phyloP scores from a whole-genome alignment of 805 yeast species.

The fission yeast (Schizosaccharomyces pombe) region DNA sequence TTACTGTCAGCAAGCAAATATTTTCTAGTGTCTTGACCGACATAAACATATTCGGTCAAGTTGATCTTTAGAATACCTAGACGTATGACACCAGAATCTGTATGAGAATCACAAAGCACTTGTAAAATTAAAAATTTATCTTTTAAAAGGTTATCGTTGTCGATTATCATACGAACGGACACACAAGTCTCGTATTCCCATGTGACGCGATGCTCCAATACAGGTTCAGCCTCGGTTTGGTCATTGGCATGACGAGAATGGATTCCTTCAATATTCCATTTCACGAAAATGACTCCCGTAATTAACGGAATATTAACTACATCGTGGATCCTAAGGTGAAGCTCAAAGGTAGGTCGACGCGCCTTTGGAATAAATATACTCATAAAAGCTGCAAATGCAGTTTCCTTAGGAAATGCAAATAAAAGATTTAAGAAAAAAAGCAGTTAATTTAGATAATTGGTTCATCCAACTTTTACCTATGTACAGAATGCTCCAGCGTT shows the following conservation, averaged over 20 bases:
- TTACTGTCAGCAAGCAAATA: conserved; percentile 2
- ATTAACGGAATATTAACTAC: neutral
- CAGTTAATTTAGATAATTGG: neutral
- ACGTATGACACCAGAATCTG: neutral
- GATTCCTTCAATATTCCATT: neutral
- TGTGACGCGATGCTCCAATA: neutral
- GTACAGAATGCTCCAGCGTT: too few relatives aligned
- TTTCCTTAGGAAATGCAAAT: neutral
- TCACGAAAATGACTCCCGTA: neutral
- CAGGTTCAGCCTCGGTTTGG: neutral
- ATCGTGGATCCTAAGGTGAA: conserved; percentile 1
- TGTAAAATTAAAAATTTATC: neutral
- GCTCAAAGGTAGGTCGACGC: neutral
- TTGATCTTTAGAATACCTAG: neutral
- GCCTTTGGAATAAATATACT: neutral
- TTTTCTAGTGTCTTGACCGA: neutral
- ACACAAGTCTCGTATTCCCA: neutral
- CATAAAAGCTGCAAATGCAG: neutral
- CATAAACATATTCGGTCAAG: neutral
- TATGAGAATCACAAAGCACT: neutral
- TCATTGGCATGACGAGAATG: neutral
- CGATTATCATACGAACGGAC: neutral
- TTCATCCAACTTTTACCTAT: neutral
- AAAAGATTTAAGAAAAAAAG: neutral
- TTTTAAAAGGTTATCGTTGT: neutral